Conservation (phyloP, 192 early-diverging fungal species). For the Linnemannia elongata region DNA sequence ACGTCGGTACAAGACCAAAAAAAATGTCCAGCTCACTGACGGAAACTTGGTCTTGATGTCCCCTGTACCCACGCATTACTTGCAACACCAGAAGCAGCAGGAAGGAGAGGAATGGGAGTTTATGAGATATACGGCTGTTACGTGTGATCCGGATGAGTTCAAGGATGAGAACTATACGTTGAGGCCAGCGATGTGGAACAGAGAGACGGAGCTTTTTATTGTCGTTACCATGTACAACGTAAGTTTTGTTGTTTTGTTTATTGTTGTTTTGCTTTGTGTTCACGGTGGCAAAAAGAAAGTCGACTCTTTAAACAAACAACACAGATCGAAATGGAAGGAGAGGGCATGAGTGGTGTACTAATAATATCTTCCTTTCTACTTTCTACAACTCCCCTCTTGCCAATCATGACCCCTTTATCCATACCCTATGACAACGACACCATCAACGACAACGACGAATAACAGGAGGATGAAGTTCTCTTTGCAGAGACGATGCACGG, state of each 20-base stretch:
- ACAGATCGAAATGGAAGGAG: background rate
- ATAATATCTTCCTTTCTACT: background rate
- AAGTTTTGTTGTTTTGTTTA: constrained; percentile 25
- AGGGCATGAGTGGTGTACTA: background rate
- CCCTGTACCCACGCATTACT: constrained; percentile 72
- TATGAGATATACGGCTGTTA: constrained; percentile 81
- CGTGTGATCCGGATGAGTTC: constrained; percentile 78
- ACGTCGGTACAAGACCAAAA: constrained; percentile 65
- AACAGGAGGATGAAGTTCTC: constrained; percentile 71
- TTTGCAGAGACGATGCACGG: constrained; percentile 75
- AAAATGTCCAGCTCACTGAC: constrained; percentile 68
- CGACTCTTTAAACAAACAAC: background rate
- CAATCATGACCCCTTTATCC: background rate
- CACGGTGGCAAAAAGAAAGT: constrained; percentile 15
- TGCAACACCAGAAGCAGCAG: constrained; percentile 63
- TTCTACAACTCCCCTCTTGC: background rate
- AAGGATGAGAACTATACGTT: constrained; percentile 69
- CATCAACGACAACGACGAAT: background rate
- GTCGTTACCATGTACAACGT: constrained; percentile 85
- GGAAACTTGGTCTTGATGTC: constrained; percentile 81
- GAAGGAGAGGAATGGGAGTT: constrained; percentile 77
- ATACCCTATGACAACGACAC: background rate
- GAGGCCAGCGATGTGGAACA: constrained; percentile 64
- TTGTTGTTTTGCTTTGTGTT: constrained; percentile 8
- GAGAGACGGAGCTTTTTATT: constrained; percentile 76